Conservation (phyloP, 139 green algal species). For the Picochlorum sp. region DNA sequence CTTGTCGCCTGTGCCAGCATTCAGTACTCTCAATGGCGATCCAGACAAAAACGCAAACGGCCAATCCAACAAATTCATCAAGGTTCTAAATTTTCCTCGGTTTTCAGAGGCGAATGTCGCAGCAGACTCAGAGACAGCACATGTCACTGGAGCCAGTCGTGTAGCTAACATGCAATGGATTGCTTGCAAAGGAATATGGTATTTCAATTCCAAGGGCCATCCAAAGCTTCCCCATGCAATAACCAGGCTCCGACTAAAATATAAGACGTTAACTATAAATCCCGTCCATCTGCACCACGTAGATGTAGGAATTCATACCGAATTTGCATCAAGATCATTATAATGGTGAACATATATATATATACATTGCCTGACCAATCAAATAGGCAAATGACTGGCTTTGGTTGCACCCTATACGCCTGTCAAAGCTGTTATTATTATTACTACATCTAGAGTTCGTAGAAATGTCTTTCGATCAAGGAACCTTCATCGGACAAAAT, state of each 20-base stretch:
- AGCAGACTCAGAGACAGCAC: not conserved
- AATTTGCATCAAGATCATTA: too few relatives aligned
- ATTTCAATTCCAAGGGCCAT: not conserved
- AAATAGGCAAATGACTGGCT: too few relatives aligned
- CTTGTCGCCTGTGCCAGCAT: not conserved
- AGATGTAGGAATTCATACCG: too few relatives aligned
- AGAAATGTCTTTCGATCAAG: too few relatives aligned
- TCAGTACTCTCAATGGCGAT: not conserved
- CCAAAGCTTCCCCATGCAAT: constrained; percentile 3
- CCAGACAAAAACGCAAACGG: constrained; percentile 1
- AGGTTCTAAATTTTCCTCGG: not conserved
- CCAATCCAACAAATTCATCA: constrained; percentile 3
- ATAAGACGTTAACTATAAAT: constrained; percentile 2
- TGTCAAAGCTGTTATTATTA: too few relatives aligned
- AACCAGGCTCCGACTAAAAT: constrained; percentile 2
- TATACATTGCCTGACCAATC: too few relatives aligned
- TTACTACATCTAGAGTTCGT: too few relatives aligned
- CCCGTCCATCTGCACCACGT: not conserved
- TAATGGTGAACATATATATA: too few relatives aligned
- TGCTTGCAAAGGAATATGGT: not conserved
- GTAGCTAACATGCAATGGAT: not conserved
- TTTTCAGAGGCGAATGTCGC: not conserved
- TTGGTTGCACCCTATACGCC: too few relatives aligned
- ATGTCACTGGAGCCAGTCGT: not conserved
- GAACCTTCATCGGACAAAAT: too few relatives aligned